Base-by-base conservation (phyloP, 2,329 filamentous ascomycete genomes). In the Fusarium mangiferae region DNA sequence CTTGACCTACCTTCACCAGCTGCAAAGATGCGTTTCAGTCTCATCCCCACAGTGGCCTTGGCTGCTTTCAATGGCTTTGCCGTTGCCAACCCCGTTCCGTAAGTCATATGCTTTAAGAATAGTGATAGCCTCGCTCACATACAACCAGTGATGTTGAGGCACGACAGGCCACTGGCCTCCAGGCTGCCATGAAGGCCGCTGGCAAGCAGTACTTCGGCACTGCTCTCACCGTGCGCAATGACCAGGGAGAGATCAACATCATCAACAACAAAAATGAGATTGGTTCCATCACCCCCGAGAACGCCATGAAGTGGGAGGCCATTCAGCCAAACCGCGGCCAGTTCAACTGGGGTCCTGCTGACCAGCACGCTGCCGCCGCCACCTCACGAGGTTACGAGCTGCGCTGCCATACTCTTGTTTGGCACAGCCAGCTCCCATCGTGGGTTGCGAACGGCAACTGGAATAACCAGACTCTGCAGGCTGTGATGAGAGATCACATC, bases 291-390 rank as follows among this genome's bases (percentile, higher is more conserved):
- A 68, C 65, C 2, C 65, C 65, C 2, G 65, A 68, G 28, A 68
- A 68, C n/a, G 65, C 65, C 22, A 68, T 68, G 65, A 68, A 68
- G 14, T 68, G 65, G 65, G 65, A 68, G 28, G 35, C 45, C 7
- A 68, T 68, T 14, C 52, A 68, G 45, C 65, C 65, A 14, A 68
- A 45, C 39, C 65, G 65, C 5, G 65, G 65, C 22, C 62, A 68
- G 15, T 68, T 68, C 62, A 68, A 68, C 33, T 68, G 65, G 65
- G 45, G 45, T 9, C 45, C 52, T 1, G 65, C 65, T 11, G 65
- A 68, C 9, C 65, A 61, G 39, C 65, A 68, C 39, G 65, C 65
- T 46, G 49, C 66, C 3, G 52, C 52, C 6, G 62, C 65, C 4
- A 67, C 65, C 1, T 17, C 18, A 2, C 62, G 65, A 26, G 65